A percentile compares a stretch with the other conserved stretches of the same genome.
These are phyloP conservation scores for Dactylella cylindrospora DNA, from an alignment of 2,329 filamentous ascomycete species.

Conservation along the genomic window DNA sequence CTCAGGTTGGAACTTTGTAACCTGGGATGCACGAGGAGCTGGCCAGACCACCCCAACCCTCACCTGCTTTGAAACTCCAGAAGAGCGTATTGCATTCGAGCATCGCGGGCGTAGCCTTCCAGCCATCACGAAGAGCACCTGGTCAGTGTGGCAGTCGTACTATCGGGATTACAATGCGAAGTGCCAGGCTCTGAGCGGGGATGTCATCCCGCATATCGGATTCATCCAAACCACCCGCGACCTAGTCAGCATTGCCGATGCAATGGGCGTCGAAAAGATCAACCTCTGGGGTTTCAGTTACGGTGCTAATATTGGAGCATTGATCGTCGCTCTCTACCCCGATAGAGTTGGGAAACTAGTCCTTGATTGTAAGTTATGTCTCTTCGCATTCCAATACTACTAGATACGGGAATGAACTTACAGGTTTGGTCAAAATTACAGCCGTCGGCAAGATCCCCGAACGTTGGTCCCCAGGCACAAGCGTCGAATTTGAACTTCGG, in stretches of 20 bases:
- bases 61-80: slow-evolving; percentile 21
- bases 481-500: slow-evolving; percentile 31
- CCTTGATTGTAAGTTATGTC: slow-evolving; percentile 36
- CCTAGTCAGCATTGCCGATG: slow-evolving; percentile 25
- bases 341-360: slow-evolving; percentile 22
- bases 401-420: not conserved
- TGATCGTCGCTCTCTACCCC: slow-evolving; percentile 26
- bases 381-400: too few relatives aligned
- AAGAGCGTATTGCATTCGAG: slow-evolving; percentile 25
- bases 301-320: slow-evolving; percentile 26
- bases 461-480: slow-evolving; percentile 22
- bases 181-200: slow-evolving; percentile 27
- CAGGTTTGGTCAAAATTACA: too few relatives aligned
- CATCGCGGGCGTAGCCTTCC: slow-evolving; percentile 10
- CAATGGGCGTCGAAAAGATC: slow-evolving; percentile 21
- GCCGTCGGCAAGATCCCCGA: slow-evolving; percentile 30
- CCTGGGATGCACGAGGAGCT: slow-evolving; percentile 33
- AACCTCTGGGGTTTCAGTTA: slow-evolving; percentile 32
- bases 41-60: slow-evolving; percentile 34
- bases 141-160: slow-evolving; percentile 16
- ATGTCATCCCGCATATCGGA: slow-evolving; percentile 22
- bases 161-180: slow-evolving; percentile 34
- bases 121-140: slow-evolving; percentile 15
- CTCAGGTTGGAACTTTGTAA: slow-evolving; percentile 36
- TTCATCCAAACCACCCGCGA: slow-evolving; percentile 26